phyloP scores from a whole-genome alignment of 768 basidiomycete genomes.

The Butyriboletus loyo region DNA sequence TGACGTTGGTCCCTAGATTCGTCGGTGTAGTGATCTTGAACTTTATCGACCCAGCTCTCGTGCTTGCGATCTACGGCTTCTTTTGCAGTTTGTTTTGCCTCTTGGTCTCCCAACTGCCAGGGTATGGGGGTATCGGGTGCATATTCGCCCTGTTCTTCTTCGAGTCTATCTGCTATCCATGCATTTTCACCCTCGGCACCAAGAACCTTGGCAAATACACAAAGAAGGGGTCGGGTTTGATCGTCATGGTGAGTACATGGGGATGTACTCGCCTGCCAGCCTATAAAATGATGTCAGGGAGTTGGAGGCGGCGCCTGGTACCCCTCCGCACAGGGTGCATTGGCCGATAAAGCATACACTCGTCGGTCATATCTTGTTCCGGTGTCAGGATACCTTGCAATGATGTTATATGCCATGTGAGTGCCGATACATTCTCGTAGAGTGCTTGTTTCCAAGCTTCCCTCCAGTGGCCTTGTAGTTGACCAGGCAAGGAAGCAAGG shows the following conservation, averaged over 20 bases:
- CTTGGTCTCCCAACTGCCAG: constrained; percentile 47
- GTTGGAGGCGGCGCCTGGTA: constrained; percentile 71
- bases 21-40: constrained; percentile 58
- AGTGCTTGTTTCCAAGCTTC: not conserved
- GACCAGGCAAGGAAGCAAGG: constrained; percentile 46
- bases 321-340: constrained; percentile 55
- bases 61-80: constrained; percentile 53
- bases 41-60: constrained; percentile 61
- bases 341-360: constrained; percentile 49
- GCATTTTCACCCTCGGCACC: constrained; percentile 64
- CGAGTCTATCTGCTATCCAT: constrained; percentile 73
- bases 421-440: constrained; percentile 19
- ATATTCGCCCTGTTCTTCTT: constrained; percentile 70
- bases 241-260: constrained; percentile 50
- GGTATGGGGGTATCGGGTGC: constrained; percentile 55
- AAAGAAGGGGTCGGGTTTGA: constrained; percentile 59
- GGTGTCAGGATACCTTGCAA: constrained; percentile 54
- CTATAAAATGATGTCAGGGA: constrained; percentile 33
- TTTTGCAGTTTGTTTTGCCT: constrained; percentile 52
- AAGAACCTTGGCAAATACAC: constrained; percentile 61
- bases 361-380: constrained; percentile 60
- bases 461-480: constrained; percentile 49
- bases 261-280: not conserved
- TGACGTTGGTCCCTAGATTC: constrained; percentile 42
- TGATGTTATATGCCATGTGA: constrained; percentile 57